Conservation (phyloP, 202 grass and related monocot species). For the Setaria viridis region DNA sequence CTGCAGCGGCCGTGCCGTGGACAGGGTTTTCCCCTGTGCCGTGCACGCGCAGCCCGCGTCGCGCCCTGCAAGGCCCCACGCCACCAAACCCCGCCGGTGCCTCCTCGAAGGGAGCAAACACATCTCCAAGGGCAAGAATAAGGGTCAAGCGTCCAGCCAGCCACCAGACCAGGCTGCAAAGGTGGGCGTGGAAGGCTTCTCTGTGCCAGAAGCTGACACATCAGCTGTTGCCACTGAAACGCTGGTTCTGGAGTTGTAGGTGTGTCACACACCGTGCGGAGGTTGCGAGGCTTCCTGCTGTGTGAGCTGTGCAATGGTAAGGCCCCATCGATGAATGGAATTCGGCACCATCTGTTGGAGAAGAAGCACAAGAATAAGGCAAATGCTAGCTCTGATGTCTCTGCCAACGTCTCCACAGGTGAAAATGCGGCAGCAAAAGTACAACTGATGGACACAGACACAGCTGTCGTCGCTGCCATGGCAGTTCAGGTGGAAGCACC, state of each 20-base stretch:
- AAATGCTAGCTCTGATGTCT: not conserved
- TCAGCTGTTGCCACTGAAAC: too few species aligned
- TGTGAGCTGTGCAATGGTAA: constrained; percentile 39
- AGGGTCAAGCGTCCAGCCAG: too few species aligned
- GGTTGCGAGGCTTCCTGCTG: constrained; percentile 9
- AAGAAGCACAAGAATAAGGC: constrained; percentile 44
- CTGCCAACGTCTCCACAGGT: not conserved
- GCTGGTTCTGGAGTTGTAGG: not conserved
- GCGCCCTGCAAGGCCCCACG: too few species aligned
- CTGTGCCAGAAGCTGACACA: too few species aligned
- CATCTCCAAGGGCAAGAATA: too few species aligned
- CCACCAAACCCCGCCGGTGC: too few species aligned
- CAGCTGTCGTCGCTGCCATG: not conserved
- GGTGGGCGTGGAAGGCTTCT: too few species aligned
- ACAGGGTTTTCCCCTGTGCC: too few species aligned
- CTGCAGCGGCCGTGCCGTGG: too few species aligned
- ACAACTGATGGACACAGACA: not conserved
- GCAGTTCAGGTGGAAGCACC: not conserved
- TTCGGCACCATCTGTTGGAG: constrained; percentile 30
- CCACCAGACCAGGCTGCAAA: too few species aligned
- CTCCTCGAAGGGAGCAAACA: not conserved
- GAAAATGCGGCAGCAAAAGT: not conserved
- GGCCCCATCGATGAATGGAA: not conserved
- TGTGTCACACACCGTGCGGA: not conserved
- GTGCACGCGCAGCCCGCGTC: too few species aligned